Base-by-base conservation (phyloP, 441 rosid genomes). In the Pelargonium citronellum region DNA sequence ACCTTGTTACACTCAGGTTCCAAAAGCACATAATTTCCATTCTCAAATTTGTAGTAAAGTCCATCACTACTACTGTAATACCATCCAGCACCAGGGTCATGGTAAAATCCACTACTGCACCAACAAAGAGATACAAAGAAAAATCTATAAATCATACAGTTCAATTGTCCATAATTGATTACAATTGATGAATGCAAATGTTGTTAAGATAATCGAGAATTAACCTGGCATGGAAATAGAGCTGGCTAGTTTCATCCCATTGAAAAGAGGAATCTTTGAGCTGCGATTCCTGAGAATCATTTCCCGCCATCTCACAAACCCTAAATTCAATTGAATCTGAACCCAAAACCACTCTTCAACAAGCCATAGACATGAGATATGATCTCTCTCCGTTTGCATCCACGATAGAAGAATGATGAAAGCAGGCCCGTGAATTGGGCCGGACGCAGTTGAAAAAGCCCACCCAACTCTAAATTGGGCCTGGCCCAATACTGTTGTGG, bases 101-200 rank as follows among this genome's bases (percentile, higher is more conserved):
- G 94, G 79, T 91, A 91, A 79, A 93, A 91, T 77, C 96, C 97
- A 73, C 87, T 89, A 67, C 98, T 91, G 88, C 81, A 70, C 43
- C 46, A 74, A 68, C 55, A 57, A 64, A 47, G 27, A 49, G 17
- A 58, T 13, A 46, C 39, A 46, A 64, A 65, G 46, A 37, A 22
- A 51, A 19, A 44, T 24, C 39, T 12, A 51, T 15, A 13, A 63
- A 9, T 63, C 68, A 24, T 17, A 49, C 8, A 24, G 17, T 0
- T 16, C 41, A 1, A 19, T 44, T 16, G 7, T 10, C 55, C n/a
- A 47, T 12, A 47, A 47, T 13, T 10, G 53, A 47, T 47, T 47
- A 13, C 53, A 10, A 47, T 47, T 30, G 37, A 30, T 4, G 4
- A 30, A 30, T 55, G 61, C 61, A 5, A 20, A 16, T 15, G 16